Percentiles rank a stretch among this genome's conserved stretches.
Conservation (phyloP, 164 flowering plant species). For the Chimonanthus salicifolius region DNA sequence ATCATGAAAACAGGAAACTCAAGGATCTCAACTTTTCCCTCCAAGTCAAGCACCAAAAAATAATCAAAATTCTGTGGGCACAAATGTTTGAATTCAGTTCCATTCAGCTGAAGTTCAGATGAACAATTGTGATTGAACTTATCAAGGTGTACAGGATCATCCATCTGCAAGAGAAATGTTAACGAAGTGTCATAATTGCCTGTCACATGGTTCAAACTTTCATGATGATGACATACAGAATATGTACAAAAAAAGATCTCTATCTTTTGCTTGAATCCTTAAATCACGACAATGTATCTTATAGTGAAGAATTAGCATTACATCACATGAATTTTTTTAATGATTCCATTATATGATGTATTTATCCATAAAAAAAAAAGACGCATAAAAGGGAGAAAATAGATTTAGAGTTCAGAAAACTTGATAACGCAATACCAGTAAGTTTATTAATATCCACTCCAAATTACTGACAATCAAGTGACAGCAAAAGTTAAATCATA, state of each 20-base stretch:
- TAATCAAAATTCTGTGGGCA: slow-evolving; percentile 52
- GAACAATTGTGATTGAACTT: slow-evolving; percentile 68
- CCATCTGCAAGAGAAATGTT: slow-evolving; percentile 42
- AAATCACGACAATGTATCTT: neutral
- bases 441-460: too few relatives aligned
- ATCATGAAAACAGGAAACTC: slow-evolving; percentile 87
- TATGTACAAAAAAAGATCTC: neutral
- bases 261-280: neutral
- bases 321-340: too few relatives aligned
- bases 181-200: neutral
- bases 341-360: too few relatives aligned
- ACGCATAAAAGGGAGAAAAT: too few relatives aligned
- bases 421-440: too few relatives aligned
- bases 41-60: slow-evolving; percentile 92
- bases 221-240: neutral
- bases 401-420: too few relatives aligned
- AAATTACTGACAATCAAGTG: too few relatives aligned
- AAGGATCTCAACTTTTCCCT: slow-evolving; percentile 94
- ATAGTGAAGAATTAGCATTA: too few relatives aligned
- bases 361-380: too few relatives aligned
- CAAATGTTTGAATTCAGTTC: slow-evolving; percentile 18
- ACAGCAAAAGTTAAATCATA: too few relatives aligned
- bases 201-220: neutral
- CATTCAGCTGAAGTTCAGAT: slow-evolving; percentile 37
- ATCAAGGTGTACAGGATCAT: slow-evolving; percentile 62